Evolutionary conservation across 345 rosid species (phyloP), one percentile per base, ranked within the genome.

Genomic region (Alliaria petiolata): DNA sequence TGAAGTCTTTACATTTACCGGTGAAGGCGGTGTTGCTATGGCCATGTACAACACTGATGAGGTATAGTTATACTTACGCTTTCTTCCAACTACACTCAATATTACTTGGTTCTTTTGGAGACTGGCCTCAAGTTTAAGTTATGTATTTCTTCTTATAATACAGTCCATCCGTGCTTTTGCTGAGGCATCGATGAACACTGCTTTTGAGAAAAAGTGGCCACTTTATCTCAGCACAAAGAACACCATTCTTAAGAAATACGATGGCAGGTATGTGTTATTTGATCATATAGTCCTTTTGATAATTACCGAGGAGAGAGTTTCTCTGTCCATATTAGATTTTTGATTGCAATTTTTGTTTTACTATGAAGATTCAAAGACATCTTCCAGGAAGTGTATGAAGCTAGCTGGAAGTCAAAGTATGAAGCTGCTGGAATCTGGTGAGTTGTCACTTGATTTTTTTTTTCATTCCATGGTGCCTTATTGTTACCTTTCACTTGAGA

Each of bases 31-130:
- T 65, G 99, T 95, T 43, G 89, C 96, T 30, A 69, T 84, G 82
- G 63, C 96, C 75, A 95, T 91, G 99, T 95, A 95, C 67, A 95
- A 95, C 83, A 95, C 99, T 50, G 99, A 95, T 78, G 99, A 95
- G 90, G 98, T 90, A 51, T 65, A 72, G 15, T 46, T 70, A 61
- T 42, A 36, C 52, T 28, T 70, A 7, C 12, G 8, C 68, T 38
- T 59, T 43, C 30, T 47, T 25, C 35, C 4, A 9, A 5, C 35
- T 11, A 49, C 26, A 55, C 31, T 42, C 12, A 61, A 50, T 25
- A 13, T 47, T 13, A 49, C 53, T 75, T 31, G n/a, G 65, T 43
- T 52, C 38, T 25, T 61, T 52, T 61, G 39, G 57, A 7, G 34
- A 33, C 14, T 50, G 15, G 38, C 16, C 35, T 58, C 31, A 5